Conservation (phyloP, 495 filamentous ascomycete species). For the Xylaria flabelliformis region DNA sequence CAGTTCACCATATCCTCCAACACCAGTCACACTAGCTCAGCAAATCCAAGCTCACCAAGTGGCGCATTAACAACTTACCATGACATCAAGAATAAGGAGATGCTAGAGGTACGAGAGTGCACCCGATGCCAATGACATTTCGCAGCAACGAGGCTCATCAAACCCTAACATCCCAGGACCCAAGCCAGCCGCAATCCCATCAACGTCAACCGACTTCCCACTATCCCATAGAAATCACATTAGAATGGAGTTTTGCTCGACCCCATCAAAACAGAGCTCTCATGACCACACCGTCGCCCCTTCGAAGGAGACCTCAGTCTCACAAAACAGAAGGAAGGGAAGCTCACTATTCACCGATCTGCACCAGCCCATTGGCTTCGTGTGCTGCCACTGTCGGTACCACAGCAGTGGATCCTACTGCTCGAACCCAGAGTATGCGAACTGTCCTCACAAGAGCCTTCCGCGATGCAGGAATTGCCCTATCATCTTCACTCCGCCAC, state of each 20-base stretch:
- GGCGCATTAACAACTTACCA: not conserved
- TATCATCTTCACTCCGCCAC: conserved; percentile 21
- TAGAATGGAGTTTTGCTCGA: not conserved
- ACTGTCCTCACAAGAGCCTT: not conserved
- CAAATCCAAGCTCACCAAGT: not conserved
- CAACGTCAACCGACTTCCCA: not conserved
- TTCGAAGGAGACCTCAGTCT: not conserved
- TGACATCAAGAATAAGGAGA: not conserved
- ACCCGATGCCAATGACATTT: not conserved
- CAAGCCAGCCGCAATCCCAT: not conserved
- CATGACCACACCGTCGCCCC: not conserved
- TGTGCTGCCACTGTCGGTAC: conserved; percentile 22
- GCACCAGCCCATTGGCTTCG: conserved; percentile 25
- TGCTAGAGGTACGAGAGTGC: conserved; percentile 13
- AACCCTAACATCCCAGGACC: conserved; percentile 2
- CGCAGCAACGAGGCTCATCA: conserved; percentile 8
- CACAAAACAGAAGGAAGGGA: not conserved
- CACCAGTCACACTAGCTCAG: not conserved
- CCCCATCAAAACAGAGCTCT: not conserved
- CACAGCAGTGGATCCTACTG: conserved; percentile 22
- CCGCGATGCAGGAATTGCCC: conserved; percentile 18
- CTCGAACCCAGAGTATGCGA: conserved; percentile 13
- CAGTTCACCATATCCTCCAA: too few relatives aligned
- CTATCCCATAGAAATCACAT: not conserved
- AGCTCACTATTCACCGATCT: not conserved